Conservation (phyloP, 768 basidiomycete species). For the Amanita muscaria region DNA sequence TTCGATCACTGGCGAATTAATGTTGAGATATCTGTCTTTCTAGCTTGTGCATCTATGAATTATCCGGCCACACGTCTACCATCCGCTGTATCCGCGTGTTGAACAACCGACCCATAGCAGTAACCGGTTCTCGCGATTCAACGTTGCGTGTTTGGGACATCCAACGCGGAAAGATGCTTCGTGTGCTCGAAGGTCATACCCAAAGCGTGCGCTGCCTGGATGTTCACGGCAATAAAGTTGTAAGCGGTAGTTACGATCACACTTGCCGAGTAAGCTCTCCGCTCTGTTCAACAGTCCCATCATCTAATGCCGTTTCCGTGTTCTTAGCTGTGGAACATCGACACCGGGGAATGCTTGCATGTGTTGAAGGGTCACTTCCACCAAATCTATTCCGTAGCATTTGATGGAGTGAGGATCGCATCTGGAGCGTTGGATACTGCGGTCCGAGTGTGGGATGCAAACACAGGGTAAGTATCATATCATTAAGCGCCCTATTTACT, state of each 20-base stretch:
- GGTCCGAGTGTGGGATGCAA: slow-evolving; percentile 83
- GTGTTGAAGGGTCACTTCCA: slow-evolving; percentile 77
- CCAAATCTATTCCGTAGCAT: slow-evolving; percentile 87
- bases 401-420: slow-evolving; percentile 74
- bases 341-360: slow-evolving; percentile 81
- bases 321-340: slow-evolving; percentile 79
- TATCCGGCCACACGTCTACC: slow-evolving; percentile 83
- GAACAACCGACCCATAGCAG: slow-evolving; percentile 79
- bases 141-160: slow-evolving; percentile 93
- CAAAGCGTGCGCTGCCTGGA: slow-evolving; percentile 85
- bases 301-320: slow-evolving; percentile 4
- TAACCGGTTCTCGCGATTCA: slow-evolving; percentile 83
- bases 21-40: not conserved
- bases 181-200: slow-evolving; percentile 66
- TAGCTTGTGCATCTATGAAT: slow-evolving; percentile 64
- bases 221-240: slow-evolving; percentile 72
- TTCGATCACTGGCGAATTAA: not conserved
- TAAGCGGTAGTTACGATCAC: slow-evolving; percentile 90
- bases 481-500: not conserved
- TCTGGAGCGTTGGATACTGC: slow-evolving; percentile 93
- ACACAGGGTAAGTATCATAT: slow-evolving; percentile 56
- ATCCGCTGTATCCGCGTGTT: slow-evolving; percentile 86
- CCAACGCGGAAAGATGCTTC: slow-evolving; percentile 59
- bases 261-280: slow-evolving; percentile 60
- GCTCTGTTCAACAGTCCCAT: slow-evolving; percentile 3